phyloP scores from a whole-genome alignment of 1,284 basidiomycete genomes.

The Ceratobasidium sp. region DNA sequence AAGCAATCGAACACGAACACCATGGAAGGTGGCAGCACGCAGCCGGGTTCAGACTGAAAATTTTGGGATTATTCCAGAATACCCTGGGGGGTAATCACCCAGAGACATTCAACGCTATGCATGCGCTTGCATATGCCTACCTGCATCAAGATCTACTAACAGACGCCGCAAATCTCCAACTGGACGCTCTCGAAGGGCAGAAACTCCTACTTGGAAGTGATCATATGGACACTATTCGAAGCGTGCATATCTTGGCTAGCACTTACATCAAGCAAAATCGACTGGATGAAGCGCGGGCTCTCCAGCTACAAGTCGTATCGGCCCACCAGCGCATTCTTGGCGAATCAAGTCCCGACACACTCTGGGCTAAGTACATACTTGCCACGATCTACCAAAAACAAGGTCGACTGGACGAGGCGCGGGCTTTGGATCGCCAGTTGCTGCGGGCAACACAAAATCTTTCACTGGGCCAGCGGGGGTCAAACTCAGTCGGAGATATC shows the following conservation, averaged over 20 bases:
- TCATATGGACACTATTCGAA: conserved; percentile 11
- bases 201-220: background rate
- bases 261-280: conserved; percentile 23
- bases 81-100: background rate
- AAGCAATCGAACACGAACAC: background rate
- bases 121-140: conserved; percentile 10
- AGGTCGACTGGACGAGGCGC: too few species aligned
- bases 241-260: background rate
- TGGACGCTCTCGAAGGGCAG: background rate
- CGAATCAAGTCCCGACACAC: background rate
- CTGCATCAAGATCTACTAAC: background rate
- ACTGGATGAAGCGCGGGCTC: background rate
- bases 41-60: background rate
- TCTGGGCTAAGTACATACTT: background rate
- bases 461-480: background rate
- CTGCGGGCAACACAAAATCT: background rate
- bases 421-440: background rate
- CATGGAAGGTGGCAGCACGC: background rate
- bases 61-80: background rate
- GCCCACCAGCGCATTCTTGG: background rate
- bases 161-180: background rate
- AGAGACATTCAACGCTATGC: conserved; percentile 1
- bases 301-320: background rate
- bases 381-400: background rate
- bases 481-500: background rate